phyloP scores from a whole-genome alignment of 495 filamentous ascomycete genomes.

The Aspergillus conjunctus region DNA sequence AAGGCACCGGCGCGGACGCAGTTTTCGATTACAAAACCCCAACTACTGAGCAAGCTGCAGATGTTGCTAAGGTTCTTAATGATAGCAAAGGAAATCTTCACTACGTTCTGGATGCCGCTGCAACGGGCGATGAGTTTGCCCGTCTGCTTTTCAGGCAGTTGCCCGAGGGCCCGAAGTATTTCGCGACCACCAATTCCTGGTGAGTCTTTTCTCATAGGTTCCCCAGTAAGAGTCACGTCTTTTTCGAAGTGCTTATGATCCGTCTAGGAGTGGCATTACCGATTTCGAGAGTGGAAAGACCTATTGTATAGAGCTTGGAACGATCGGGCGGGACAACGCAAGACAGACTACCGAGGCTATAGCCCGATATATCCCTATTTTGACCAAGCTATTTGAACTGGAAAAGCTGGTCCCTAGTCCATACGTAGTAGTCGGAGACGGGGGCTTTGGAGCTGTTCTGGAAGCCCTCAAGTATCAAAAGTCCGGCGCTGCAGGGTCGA shows the following conservation, averaged over 20 bases:
- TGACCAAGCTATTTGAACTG: not conserved
- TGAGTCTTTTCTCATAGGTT: not conserved
- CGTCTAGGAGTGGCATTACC: conserved; percentile 1
- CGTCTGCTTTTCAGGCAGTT: not conserved
- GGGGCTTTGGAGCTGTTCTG: not conserved
- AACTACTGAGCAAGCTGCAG: not conserved
- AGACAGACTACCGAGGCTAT: not conserved
- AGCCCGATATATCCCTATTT: not conserved
- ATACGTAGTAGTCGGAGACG: not conserved
- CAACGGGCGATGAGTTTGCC: not conserved
- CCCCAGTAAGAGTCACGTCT: not conserved
- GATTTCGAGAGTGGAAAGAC: not conserved
- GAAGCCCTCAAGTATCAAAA: not conserved
- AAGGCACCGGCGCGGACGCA: not conserved
- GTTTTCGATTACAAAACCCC: not conserved
- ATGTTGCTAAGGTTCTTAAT: not conserved
- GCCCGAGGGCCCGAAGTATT: not conserved
- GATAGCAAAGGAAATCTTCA: not conserved
- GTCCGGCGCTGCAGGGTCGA: not conserved
- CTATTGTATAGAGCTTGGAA: not conserved
- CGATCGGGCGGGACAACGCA: not conserved
- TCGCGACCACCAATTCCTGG: conserved; percentile 1
- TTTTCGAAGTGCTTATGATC: not conserved
- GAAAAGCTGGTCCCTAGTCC: not conserved
- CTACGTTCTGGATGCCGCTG: not conserved